Conservation (phyloP, 768 basidiomycete species). For the Hemileccinum impolitum region DNA sequence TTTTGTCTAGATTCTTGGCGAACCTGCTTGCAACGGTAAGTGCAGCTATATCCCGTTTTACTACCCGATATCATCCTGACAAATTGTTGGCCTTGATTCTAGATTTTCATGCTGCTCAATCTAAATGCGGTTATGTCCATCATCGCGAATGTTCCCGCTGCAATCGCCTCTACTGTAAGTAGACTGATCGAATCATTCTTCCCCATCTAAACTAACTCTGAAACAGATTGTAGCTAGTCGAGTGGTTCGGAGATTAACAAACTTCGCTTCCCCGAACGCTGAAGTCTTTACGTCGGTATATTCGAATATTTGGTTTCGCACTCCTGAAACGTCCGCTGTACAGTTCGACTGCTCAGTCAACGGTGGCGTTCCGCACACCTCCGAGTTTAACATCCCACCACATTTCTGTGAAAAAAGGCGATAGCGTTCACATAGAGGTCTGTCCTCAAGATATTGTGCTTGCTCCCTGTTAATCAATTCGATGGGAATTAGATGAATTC, state of each 20-base stretch:
- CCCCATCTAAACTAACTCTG: background rate
- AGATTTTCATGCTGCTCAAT: slow-evolving; percentile 64
- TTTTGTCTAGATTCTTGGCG: slow-evolving; percentile 52
- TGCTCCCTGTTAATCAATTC: background rate
- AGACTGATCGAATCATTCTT: background rate
- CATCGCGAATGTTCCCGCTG: slow-evolving; percentile 70
- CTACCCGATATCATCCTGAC: background rate
- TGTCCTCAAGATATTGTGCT: background rate
- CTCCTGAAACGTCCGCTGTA: slow-evolving; percentile 11
- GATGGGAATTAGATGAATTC: slow-evolving; percentile 59
- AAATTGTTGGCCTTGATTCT: background rate
- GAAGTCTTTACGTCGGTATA: slow-evolving; percentile 52
- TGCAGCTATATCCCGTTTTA: background rate
- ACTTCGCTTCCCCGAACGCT: slow-evolving; percentile 47
- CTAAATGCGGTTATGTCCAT: slow-evolving; percentile 72
- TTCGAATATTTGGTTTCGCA: slow-evolving; percentile 20
- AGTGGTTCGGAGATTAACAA: slow-evolving; percentile 62
- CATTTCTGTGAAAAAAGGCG: slow-evolving; percentile 36
- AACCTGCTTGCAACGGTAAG: slow-evolving; percentile 56
- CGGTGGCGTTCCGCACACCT: slow-evolving; percentile 56
- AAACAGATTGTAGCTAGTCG: slow-evolving; percentile 61
- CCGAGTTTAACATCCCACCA: slow-evolving; percentile 27
- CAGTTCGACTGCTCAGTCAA: slow-evolving; percentile 46
- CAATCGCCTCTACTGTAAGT: slow-evolving; percentile 62
- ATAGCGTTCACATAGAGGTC: slow-evolving; percentile 63